Conservation (phyloP, 805 yeast species). For the Isabelozyma gotoi region DNA sequence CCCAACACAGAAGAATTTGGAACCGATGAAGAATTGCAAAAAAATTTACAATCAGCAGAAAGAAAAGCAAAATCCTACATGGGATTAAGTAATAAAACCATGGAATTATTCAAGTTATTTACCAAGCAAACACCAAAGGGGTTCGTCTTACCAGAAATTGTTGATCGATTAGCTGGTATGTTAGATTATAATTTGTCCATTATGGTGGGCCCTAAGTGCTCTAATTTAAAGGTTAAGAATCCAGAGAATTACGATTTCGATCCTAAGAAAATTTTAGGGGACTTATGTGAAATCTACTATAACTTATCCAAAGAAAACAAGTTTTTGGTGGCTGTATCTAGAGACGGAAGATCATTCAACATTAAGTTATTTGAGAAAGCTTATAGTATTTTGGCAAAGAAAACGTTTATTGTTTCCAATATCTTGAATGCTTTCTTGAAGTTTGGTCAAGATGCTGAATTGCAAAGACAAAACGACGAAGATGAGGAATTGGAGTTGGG, state of each 20-base stretch:
- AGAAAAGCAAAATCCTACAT: slow-evolving; percentile 77
- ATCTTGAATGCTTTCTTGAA: slow-evolving; percentile 49
- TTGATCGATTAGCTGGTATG: slow-evolving; percentile 94
- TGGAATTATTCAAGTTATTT: slow-evolving; percentile 74
- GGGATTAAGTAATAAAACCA: slow-evolving; percentile 80
- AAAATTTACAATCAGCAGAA: slow-evolving; percentile 63
- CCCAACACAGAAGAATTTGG: slow-evolving; percentile 44
- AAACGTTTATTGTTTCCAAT: slow-evolving; percentile 49
- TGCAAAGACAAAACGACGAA: slow-evolving; percentile 59
- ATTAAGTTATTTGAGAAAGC: slow-evolving; percentile 70
- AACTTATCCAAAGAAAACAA: slow-evolving; percentile 64
- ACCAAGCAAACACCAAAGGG: slow-evolving; percentile 85
- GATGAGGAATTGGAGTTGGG: slow-evolving; percentile 87
- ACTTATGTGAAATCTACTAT: slow-evolving; percentile 71
- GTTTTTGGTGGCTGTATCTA: slow-evolving; percentile 78
- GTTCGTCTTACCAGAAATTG: slow-evolving; percentile 84
- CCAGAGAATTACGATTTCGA: slow-evolving; percentile 84
- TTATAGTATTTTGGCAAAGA: slow-evolving; percentile 54
- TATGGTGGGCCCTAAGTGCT: slow-evolving; percentile 94
- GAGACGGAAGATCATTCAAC: slow-evolving; percentile 89
- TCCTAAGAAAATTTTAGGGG: slow-evolving; percentile 69
- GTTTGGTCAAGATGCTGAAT: slow-evolving; percentile 69
- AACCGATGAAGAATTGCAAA: slow-evolving; percentile 58
- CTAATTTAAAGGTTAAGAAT: slow-evolving; percentile 78
- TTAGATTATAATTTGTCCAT: slow-evolving; percentile 86